Percentiles rank a stretch among this genome's conserved stretches.
Evolutionary conservation across 495 filamentous ascomycete genomes (phyloP).

Genomic region (Hypoxylon intermedium): DNA sequence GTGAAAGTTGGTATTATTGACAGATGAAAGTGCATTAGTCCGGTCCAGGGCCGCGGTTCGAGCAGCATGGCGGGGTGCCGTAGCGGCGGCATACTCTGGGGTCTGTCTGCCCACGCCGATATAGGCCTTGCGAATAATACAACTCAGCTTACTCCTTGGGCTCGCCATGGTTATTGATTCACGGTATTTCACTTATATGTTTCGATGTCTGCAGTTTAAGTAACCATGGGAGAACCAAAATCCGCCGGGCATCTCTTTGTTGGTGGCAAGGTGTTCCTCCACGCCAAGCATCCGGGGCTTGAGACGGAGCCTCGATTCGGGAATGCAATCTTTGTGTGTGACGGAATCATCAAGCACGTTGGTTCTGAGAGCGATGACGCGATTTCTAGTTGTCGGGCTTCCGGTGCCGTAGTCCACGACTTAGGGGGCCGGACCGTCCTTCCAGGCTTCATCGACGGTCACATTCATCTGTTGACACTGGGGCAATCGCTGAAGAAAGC

Average conservation of each 20-base stretch:
- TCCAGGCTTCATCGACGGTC: slow-evolving; percentile 70
- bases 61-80: background rate
- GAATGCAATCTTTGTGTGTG: slow-evolving; percentile 22
- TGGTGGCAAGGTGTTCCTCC: slow-evolving; percentile 27
- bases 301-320: slow-evolving; percentile 32
- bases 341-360: slow-evolving; percentile 28
- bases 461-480: slow-evolving; percentile 67
- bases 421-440: slow-evolving; percentile 59
- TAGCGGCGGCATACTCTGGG: too few species aligned
- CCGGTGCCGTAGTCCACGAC: slow-evolving; percentile 50
- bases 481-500: slow-evolving; percentile 66
- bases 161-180: background rate
- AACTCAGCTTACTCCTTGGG: background rate
- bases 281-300: slow-evolving; percentile 26
- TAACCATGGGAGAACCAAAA: slow-evolving; percentile 8
- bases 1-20: too few species aligned
- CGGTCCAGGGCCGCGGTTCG: too few species aligned
- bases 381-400: slow-evolving; percentile 18
- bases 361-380: slow-evolving; percentile 22
- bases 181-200: background rate
- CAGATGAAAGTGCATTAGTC: too few species aligned
- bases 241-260: slow-evolving; percentile 21
- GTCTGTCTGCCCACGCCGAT: too few species aligned
- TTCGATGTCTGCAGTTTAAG: background rate
- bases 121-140: background rate